Base-by-base conservation (phyloP, 208 protist species). In the Balamuthia mandrillaris region DNA sequence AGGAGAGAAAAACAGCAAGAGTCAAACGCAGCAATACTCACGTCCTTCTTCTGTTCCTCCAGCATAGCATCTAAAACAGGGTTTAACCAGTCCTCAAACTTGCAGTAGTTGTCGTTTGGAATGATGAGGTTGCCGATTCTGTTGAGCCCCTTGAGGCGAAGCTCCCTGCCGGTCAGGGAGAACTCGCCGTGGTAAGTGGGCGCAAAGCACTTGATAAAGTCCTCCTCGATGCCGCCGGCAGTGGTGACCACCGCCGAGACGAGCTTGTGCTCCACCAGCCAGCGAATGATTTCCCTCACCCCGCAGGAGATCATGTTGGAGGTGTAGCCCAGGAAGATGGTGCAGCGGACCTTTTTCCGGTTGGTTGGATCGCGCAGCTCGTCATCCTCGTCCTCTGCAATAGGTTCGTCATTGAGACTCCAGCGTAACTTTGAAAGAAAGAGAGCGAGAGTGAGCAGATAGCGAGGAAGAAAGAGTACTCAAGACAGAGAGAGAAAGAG, bases 91-190 rank as follows among this genome's bases (percentile, higher is more conserved):
- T 99, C 97, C 89, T 99, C 98, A 90, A 99, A 99, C 68, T 92
- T 90, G 85, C 96, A 98, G 91, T 99, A 99, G 90, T 99, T 99
- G 65, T 99, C 95, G 89, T 99, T 99, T 6, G 99, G 98, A 6
- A 99, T 96, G 14, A 99, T 87, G 18, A 99, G 91, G 91, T 99
- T 99, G 39, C 98, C 98, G 61, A 99, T 99, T 56, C 98, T 92
- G 92, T 99, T 99, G 60, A 99, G 85, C 10, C 89, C 87, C n/a
- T 85, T 89, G 45, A 72, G 47, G 37, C 89, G 37, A 29, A 99
- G 93, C 37, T 92, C 84, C 10, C 89, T 85, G 44, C 97, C 98
- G 66, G 96, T 87, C 0, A 99, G 82, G 21, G 74, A 66, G 88
- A 99, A 99, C 31, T 95, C 88, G 16, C 97, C 98, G 0, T 99